A percentile compares a stretch with the other conserved stretches of the same genome.
Conservation (phyloP, 2,329 filamentous ascomycete genomes). For the Fusarium concolor region DNA sequence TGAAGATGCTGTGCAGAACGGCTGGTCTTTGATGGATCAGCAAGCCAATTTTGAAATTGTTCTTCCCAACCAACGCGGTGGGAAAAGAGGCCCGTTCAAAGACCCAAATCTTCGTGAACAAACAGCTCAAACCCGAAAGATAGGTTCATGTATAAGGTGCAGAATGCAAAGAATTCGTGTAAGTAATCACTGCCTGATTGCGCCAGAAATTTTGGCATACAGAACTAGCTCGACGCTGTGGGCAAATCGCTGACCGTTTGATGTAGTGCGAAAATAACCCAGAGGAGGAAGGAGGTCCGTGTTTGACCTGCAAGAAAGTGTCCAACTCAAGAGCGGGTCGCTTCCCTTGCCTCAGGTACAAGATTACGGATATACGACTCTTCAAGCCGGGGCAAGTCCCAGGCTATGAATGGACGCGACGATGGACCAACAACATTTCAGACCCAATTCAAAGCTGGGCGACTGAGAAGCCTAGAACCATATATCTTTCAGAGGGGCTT, state of each 20-base stretch:
- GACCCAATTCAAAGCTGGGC: constrained; percentile 69
- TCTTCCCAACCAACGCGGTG: constrained; percentile 48
- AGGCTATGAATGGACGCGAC: constrained; percentile 68
- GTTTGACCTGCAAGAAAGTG: constrained; percentile 66
- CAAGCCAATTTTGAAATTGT: constrained; percentile 47
- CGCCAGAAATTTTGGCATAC: background rate
- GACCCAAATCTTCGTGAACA: constrained; percentile 62
- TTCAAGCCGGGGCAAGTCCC: constrained; percentile 70
- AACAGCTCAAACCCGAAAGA: constrained; percentile 68
- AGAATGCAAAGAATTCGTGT: constrained; percentile 72
- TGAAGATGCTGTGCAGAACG: constrained; percentile 20
- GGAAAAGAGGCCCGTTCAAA: constrained; percentile 65
- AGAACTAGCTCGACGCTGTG: background rate
- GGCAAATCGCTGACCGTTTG: constrained; percentile 16
- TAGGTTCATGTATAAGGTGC: constrained; percentile 70
- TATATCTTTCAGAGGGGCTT: constrained; percentile 66
- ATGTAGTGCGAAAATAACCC: constrained; percentile 65
- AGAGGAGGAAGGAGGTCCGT: constrained; percentile 60
- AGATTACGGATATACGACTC: constrained; percentile 68
- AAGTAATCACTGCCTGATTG: constrained; percentile 46
- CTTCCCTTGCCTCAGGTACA: constrained; percentile 69
- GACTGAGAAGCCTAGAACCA: constrained; percentile 60
- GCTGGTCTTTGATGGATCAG: constrained; percentile 41
- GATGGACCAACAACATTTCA: constrained; percentile 67
- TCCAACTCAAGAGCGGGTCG: constrained; percentile 63